Percentiles rank a stretch among this genome's conserved stretches.
These are phyloP conservation scores for Dothideomycetes sp. DNA, from an alignment of 2,329 filamentous ascomycete species.

Conservation along the genomic window DNA sequence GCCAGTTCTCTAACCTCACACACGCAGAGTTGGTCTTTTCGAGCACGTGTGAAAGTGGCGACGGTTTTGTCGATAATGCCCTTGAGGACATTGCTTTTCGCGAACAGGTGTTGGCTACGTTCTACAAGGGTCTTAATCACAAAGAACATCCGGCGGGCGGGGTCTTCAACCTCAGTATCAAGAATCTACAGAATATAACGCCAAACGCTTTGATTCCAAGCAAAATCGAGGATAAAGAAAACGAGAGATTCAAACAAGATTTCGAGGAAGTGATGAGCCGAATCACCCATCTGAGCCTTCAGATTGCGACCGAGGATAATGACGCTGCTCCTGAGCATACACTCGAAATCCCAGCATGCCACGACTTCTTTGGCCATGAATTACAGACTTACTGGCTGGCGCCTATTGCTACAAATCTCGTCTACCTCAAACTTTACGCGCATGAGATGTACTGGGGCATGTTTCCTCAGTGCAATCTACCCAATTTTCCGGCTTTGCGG, in stretches of 20 bases:
- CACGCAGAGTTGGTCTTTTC: constrained; percentile 2
- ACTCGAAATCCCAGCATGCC: constrained; percentile 12
- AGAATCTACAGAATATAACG: constrained; percentile 20
- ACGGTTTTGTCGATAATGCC: too few species aligned
- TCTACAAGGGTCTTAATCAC: background rate
- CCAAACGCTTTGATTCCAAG: constrained; percentile 8
- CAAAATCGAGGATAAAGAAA: background rate
- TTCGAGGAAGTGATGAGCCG: constrained; percentile 17
- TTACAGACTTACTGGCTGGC: constrained; percentile 19
- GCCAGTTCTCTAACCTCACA: background rate
- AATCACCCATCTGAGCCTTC: constrained; percentile 17
- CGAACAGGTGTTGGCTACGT: background rate
- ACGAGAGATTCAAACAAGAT: background rate
- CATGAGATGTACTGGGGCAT: constrained; percentile 32
- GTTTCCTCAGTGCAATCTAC: constrained; percentile 33
- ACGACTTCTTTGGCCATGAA: constrained; percentile 18
- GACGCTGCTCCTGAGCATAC: constrained; percentile 15
- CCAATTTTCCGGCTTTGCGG: constrained; percentile 31
- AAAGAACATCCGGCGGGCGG: background rate
- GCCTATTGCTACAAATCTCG: constrained; percentile 20
- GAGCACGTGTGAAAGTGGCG: too few species aligned
- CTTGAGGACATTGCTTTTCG: background rate
- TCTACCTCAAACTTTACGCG: constrained; percentile 32
- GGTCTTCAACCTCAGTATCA: constrained; percentile 17
- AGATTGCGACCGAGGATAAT: constrained; percentile 18